Evolutionary conservation across 2,329 filamentous ascomycete genomes (phyloP).

Genomic region (Beauveria sp.): DNA sequence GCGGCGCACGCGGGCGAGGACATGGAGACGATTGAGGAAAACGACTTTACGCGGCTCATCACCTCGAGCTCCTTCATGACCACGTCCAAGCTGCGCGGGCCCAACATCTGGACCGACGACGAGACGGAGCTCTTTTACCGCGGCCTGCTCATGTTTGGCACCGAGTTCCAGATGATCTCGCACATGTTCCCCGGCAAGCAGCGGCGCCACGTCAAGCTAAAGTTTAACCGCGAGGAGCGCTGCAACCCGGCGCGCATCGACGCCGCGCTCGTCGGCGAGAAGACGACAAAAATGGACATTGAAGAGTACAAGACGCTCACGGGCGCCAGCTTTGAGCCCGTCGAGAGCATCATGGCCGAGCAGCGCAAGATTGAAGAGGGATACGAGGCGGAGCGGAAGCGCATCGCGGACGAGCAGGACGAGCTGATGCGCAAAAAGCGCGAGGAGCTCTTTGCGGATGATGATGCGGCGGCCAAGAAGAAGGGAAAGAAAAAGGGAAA

Average conservation of each 20-base stretch:
- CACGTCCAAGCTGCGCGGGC: conserved; percentile 52
- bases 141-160: conserved; percentile 68
- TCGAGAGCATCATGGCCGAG: conserved; percentile 50
- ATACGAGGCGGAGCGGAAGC: conserved; percentile 37
- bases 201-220: conserved; percentile 69
- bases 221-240: conserved; percentile 74
- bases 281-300: conserved; percentile 50
- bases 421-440: conserved; percentile 40
- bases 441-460: conserved; percentile 41
- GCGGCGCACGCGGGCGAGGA: conserved; percentile 40
- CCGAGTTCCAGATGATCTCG: conserved; percentile 74
- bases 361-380: conserved; percentile 38
- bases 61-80: conserved; percentile 61
- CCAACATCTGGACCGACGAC: conserved; percentile 62
- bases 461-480: conserved; percentile 24
- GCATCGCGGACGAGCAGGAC: conserved; percentile 37
- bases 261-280: conserved; percentile 53
- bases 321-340: conserved; percentile 44
- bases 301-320: conserved; percentile 52
- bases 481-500: conserved; percentile 26
- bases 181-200: conserved; percentile 67
- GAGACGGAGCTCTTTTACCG: conserved; percentile 72
- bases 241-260: conserved; percentile 57
- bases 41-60: conserved; percentile 66
- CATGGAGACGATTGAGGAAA: conserved; percentile 62